Percentiles rank a stretch among this genome's conserved stretches.
These are phyloP conservation scores for Nemania sp. DNA, from an alignment of 2,329 filamentous ascomycete species.

Conservation along the genomic window DNA sequence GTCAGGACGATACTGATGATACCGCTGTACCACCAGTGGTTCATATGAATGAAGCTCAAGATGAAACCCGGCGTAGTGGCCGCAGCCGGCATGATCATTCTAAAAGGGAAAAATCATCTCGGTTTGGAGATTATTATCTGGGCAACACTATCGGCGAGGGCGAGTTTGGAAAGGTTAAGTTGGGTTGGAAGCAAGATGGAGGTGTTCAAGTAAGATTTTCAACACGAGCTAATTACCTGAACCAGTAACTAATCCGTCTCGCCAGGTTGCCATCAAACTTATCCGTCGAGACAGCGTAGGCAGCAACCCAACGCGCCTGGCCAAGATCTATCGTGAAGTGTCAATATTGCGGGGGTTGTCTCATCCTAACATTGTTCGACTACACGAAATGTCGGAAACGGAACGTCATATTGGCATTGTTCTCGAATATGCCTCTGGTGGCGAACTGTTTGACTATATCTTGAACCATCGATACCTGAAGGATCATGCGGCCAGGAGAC, in stretches of 20 bases:
- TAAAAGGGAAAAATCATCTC: conserved; percentile 78
- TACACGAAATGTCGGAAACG: conserved; percentile 99
- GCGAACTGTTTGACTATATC: conserved; percentile 98
- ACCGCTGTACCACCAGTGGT: conserved; percentile 58
- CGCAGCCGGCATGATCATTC: conserved; percentile 72
- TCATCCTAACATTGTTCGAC: conserved; percentile 94
- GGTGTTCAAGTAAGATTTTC: conserved; percentile 75
- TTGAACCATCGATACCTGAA: conserved; percentile 96
- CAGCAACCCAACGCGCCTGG: conserved; percentile 86
- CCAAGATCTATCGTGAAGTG: conserved; percentile 98
- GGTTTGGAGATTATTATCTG: conserved; percentile 95
- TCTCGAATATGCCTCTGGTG: conserved; percentile 96
- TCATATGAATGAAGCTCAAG: conserved; percentile 56
- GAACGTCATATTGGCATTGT: conserved; percentile 98
- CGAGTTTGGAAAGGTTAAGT: conserved; percentile 98
- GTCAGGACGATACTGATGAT: conserved; percentile 50
- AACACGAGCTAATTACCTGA: conserved; percentile 4
- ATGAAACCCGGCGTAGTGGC: conserved; percentile 62
- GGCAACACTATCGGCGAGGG: conserved; percentile 97
- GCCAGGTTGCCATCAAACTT: conserved; percentile 90
- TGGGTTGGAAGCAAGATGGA: conserved; percentile 97
- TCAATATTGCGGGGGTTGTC: conserved; percentile 87
- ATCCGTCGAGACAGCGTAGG: conserved; percentile 93
- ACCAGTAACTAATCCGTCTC: conserved; percentile 30
- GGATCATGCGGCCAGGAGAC: conserved; percentile 86